Base-by-base conservation (phyloP, 768 basidiomycete genomes). In the Boletus insuetus region DNA sequence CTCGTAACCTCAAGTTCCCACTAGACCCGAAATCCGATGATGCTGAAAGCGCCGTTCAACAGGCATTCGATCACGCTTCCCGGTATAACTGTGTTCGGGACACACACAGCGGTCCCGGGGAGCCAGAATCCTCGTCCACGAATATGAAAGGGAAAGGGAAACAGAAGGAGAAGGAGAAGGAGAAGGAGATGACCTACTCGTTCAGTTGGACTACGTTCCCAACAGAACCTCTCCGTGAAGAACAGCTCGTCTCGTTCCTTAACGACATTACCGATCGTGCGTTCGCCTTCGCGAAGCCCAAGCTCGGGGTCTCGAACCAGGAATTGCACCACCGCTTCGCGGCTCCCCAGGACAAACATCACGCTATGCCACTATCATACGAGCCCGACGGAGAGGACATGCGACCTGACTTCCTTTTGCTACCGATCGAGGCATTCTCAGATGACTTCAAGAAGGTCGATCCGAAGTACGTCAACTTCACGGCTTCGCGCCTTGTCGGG, bases 371-470 rank as follows among this genome's bases (percentile, higher is more conserved):
- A 5, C 49, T 64, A 13, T 48, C 54, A 6, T 60, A 55, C 3
- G 58, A 53, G 16, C n/a, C 41, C 4, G 51, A 58, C 31, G 41
- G 53, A 3, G 44, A 55, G 13, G 44, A 56, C 22, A 51, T 58
- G 45, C 37, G 56, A 6, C 61, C 59, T 1, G 56, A 58, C 46
- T 58, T 60, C 32, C 17, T 63, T 17, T 26, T 64, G 37, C 39
- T 64, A 20, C 62, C 61, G 0, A 44, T 54, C 11, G 31, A 51
- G 10, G 62, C 60, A 2, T 63, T 62, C 37, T 13, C 34, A 6
- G 44, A 22, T 3, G 41, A 46, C 11, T 22, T 39, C 35, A 46
- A 46, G 44, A 46, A 26, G 6, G 44, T 53, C 44, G 37, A 53
- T n/a, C 16, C 8, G 4, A 41, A 26, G 13, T 54, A 49, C 6